Base-by-base conservation (phyloP, 2,329 filamentous ascomycete species). In the Chaetomium olivaceum region DNA sequence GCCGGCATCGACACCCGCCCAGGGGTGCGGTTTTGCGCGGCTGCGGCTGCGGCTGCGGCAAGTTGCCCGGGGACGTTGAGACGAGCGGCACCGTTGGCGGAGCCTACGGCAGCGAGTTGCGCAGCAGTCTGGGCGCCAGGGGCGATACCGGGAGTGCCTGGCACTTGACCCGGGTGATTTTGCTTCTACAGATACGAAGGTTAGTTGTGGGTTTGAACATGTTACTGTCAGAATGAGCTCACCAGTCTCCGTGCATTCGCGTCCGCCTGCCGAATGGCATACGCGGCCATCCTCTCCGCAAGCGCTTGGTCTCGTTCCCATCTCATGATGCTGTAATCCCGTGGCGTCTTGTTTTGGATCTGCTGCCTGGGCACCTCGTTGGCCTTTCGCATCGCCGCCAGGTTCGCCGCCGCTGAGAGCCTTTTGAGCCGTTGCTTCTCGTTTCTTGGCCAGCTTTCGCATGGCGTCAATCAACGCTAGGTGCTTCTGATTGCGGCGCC, bases 401-500 rank as follows among this genome's bases (percentile, higher is more conserved):
- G 86, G 68, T 87, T 86, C 12, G 89, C 86, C 66, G 87, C 85
- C 75, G 92, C 74, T 94, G 91, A 75, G 91, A 75, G 95, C 91
- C 80, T 98, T 98, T 75, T 95, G 92, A 31, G 88, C 81, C 29
- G 87, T 85, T 12, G 91, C 90, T 78, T 99, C 95, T 29, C 94
- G 87, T 79, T 97, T 98, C 82, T 97, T 96, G 0, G 93, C 93
- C 57, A 97, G 78, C 76, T 98, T 99, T 51, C 93, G 87, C 92
- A 98, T 97, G 3, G 91, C 91, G 77, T 98, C 94, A 71, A 99
- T 89, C 73, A 98, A 84, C 55, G 91, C 91, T 64, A 98, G 81
- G 74, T 97, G 92, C 74, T 93, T 92, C 68, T 93, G 91, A 69
- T 92, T 92, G 69, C 92, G 89, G 63, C 93, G 87, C 68, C 93